phyloP scores from a whole-genome alignment of 495 filamentous ascomycete species.

The Penicillium dipodomyicola region DNA sequence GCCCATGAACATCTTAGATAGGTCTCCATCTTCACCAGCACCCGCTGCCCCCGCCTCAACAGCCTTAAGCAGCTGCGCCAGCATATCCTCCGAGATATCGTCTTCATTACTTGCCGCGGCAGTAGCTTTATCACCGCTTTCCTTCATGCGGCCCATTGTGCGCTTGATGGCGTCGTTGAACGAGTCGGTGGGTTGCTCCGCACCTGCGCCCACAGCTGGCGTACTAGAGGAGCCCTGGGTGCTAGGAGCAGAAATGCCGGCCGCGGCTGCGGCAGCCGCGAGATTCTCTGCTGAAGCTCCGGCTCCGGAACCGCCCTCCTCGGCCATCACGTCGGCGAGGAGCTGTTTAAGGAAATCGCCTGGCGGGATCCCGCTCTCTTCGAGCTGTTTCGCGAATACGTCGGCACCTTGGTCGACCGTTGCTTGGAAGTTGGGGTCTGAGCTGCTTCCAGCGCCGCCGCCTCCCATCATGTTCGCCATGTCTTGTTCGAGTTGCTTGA shows the following conservation, averaged over 20 bases:
- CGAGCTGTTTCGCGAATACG: constrained; percentile 73
- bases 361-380: constrained; percentile 65
- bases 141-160: constrained; percentile 93
- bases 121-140: constrained; percentile 75
- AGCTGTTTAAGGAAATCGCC: constrained; percentile 81
- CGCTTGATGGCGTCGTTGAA: constrained; percentile 89
- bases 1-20: constrained; percentile 86
- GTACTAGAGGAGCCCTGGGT: background rate
- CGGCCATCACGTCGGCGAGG: constrained; percentile 77
- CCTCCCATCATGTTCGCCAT: constrained; percentile 76
- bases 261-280: constrained; percentile 10
- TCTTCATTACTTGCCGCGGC: constrained; percentile 65
- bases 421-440: constrained; percentile 25
- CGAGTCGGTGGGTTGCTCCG: constrained; percentile 44
- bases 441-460: constrained; percentile 8
- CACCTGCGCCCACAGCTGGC: constrained; percentile 14
- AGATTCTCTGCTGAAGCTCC: constrained; percentile 20
- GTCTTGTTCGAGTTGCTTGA: constrained; percentile 77
- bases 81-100: constrained; percentile 70
- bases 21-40: constrained; percentile 74
- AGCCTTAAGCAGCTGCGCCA: constrained; percentile 82
- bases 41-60: constrained; percentile 60
- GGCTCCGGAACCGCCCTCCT: constrained; percentile 55
- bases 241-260: background rate
- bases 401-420: constrained; percentile 41